A percentile compares a stretch with the other conserved stretches of the same genome.
phyloP scores from a whole-genome alignment of 2,329 filamentous ascomycete genomes.

The Talaromyces sp. region DNA sequence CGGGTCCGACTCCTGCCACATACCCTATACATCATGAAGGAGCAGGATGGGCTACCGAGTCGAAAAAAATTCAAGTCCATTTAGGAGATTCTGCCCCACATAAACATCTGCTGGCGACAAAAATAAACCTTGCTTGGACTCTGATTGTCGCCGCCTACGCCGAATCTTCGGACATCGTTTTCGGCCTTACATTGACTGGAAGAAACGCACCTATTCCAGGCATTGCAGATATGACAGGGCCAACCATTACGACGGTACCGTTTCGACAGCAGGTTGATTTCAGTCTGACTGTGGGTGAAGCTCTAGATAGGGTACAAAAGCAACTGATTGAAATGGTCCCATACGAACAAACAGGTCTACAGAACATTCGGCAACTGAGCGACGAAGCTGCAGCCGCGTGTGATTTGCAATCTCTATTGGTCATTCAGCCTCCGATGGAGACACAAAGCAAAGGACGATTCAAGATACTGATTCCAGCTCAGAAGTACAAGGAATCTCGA shows the following conservation, averaged over 20 bases:
- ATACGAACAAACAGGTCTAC: conserved; percentile 50
- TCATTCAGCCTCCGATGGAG: conserved; percentile 32
- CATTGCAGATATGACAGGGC: conserved; percentile 41
- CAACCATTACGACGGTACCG: conserved; percentile 43
- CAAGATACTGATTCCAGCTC: neutral
- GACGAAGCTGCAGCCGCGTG: conserved; percentile 37
- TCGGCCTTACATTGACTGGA: conserved; percentile 41
- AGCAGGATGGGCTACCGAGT: conserved; percentile 28
- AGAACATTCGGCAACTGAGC: conserved; percentile 46
- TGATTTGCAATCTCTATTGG: conserved; percentile 34
- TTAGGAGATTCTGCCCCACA: neutral
- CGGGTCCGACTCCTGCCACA: conserved; percentile 45
- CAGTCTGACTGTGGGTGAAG: conserved; percentile 27
- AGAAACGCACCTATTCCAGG: conserved; percentile 37
- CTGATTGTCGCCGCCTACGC: conserved; percentile 33
- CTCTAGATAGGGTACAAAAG: conserved; percentile 30
- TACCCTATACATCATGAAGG: conserved; percentile 47
- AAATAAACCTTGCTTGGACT: conserved; percentile 33
- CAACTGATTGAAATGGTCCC: conserved; percentile 39
- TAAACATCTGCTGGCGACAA: conserved; percentile 16
- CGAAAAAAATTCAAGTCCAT: neutral
- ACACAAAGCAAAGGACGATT: neutral
- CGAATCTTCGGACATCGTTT: conserved; percentile 38
- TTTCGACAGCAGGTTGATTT: conserved; percentile 33
- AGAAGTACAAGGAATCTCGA: neutral